Evolutionary conservation across 768 basidiomycete genomes (phyloP), one percentile per base, ranked within the genome.

Genomic region (Sarcodon sp.): DNA sequence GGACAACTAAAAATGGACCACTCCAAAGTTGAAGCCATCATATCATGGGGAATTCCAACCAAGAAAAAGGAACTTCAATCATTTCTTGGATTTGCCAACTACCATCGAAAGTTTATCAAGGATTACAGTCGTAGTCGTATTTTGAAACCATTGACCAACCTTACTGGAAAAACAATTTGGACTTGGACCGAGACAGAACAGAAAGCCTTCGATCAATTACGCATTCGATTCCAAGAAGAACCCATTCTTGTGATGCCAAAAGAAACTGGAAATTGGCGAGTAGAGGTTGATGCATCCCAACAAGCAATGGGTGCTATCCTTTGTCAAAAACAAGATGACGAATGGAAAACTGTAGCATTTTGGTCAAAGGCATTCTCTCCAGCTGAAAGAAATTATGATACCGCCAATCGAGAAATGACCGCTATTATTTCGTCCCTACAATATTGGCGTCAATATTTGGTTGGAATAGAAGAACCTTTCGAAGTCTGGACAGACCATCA

Each of bases 391-490:
- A 69, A 68, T 47, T 58, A 59, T 31, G 27, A 55, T 18, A 53
- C 55, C 44, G 66, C 67, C 51, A 54, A 69, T 47, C 64, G 64
- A 45, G 69, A 71, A 51, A 46, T 69, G 1, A 54, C 68, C 0
- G 65, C 65, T 0, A 59, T 70, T 12, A 60, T 69, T 9, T 27
- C 51, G 4, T 54, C 60, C 0, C 46, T 63, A 6, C 49, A 55
- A 9, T 49, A 53, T 12, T 63, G 58, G 58, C 36, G 57, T 0
- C 59, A 60, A 10, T 62, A 55, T 49, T 50, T 65, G 2, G 49
- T 54, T 36, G 57, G 58, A 3, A 16, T 46, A 4, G 9, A 2
- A 9, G 13, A 50, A 2, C 38, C 51, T 0, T 36, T 65, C n/a
- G 47, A 53, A 9, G 54, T 66, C 41, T 47, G 54, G 12, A 54